A percentile compares a stretch with the other conserved stretches of the same genome.
These are phyloP conservation scores for Amanita molliuscula DNA, from an alignment of 768 basidiomycete genomes.

Conservation along the genomic window DNA sequence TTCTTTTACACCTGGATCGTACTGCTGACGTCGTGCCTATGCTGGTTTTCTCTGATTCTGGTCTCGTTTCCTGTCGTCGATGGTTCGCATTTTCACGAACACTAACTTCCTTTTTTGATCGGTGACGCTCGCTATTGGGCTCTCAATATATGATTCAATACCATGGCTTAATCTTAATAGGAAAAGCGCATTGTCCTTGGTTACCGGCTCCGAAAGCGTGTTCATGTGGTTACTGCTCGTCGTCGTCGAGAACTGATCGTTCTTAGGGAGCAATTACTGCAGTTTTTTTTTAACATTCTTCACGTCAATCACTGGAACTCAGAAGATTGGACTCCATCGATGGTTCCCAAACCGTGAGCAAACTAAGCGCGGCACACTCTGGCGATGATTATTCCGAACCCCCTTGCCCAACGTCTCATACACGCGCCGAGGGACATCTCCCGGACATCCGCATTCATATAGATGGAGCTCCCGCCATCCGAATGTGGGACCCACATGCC, in stretches of 20 bases:
- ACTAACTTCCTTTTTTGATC: conserved; percentile 7
- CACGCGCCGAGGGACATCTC: neutral
- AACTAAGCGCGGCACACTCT: neutral
- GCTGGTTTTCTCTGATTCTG: neutral
- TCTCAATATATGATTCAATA: neutral
- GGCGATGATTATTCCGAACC: neutral
- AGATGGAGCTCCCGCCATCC: too few relatives aligned
- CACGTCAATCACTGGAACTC: neutral
- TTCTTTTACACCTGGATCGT: neutral
- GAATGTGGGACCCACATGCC: neutral
- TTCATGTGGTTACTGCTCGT: neutral
- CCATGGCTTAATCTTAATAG: neutral
- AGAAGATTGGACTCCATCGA: neutral
- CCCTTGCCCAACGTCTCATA: neutral
- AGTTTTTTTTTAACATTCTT: neutral
- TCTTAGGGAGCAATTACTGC: neutral
- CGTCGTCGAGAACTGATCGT: neutral
- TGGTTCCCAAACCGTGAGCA: too few relatives aligned
- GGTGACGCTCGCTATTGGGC: neutral
- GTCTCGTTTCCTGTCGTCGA: too few relatives aligned
- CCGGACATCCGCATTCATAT: neutral
- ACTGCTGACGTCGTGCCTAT: neutral
- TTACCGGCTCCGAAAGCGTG: conserved; percentile 1
- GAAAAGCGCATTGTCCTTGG: neutral
- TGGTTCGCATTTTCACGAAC: neutral